Evolutionary conservation across 129 eudicot species (phyloP).

Genomic region (Flaveria trinervia): DNA sequence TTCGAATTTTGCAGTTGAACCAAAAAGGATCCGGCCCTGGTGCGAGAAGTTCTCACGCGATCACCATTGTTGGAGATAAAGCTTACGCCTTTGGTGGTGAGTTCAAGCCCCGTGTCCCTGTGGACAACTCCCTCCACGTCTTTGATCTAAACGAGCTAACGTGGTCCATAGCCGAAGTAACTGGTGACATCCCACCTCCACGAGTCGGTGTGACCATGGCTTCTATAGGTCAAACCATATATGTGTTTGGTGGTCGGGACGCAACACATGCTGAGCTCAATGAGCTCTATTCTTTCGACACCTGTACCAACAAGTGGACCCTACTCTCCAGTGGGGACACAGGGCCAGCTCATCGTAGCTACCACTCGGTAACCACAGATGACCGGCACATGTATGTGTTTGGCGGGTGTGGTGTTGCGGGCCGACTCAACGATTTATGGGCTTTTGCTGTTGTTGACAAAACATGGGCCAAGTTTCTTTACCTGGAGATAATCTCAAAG

Average conservation of each 20-base stretch:
- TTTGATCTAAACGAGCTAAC: slow-evolving; percentile 66
- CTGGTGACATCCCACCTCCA: slow-evolving; percentile 91
- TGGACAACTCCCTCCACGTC: slow-evolving; percentile 71
- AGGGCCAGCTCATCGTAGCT: slow-evolving; percentile 86
- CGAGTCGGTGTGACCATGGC: slow-evolving; percentile 97
- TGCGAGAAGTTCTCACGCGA: slow-evolving; percentile 56
- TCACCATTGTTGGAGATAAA: slow-evolving; percentile 73
- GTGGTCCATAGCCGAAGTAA: slow-evolving; percentile 70
- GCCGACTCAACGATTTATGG: slow-evolving; percentile 90
- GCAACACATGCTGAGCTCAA: slow-evolving; percentile 81
- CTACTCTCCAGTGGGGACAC: slow-evolving; percentile 55
- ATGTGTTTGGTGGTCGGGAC: slow-evolving; percentile 92
- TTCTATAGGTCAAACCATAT: slow-evolving; percentile 64
- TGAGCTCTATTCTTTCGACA: slow-evolving; percentile 82
- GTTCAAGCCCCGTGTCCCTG: slow-evolving; percentile 90
- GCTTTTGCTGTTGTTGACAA: slow-evolving; percentile 58
- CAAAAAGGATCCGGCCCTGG: no score
- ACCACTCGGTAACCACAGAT: slow-evolving; percentile 85
- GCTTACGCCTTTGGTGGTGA: slow-evolving; percentile 94
- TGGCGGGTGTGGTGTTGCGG: slow-evolving; percentile 85
- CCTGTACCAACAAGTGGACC: slow-evolving; percentile 67
- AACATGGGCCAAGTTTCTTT: slow-evolving; percentile 55
- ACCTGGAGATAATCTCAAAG: slow-evolving; percentile 75
- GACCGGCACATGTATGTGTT: slow-evolving; percentile 61
- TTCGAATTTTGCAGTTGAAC: no score